phyloP scores from a whole-genome alignment of 257 asterid genomes.

The Solanum bulbocastanum region DNA sequence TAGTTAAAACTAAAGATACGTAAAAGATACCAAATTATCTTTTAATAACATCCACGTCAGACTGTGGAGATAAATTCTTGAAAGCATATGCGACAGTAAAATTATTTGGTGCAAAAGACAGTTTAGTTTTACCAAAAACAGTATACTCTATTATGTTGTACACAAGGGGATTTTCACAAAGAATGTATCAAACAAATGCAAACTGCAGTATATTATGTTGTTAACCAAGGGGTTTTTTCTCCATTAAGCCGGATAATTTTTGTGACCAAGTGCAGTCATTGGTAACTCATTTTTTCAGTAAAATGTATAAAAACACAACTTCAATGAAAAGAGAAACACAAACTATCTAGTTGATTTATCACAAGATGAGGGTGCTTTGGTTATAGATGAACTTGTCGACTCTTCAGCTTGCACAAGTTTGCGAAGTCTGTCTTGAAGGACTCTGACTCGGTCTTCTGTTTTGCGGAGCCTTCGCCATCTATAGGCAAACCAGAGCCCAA shows the following conservation, averaged over 20 bases:
- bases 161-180: not conserved
- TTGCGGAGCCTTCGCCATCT: constrained; percentile 69
- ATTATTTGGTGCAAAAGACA: not conserved
- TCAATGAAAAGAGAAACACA: not conserved
- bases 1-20: not conserved
- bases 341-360: constrained; percentile 19
- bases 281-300: not conserved
- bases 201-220: not conserved
- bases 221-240: not conserved
- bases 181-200: not conserved
- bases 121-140: not conserved
- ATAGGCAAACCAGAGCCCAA: constrained; percentile 69
- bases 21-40: not conserved
- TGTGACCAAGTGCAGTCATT: not conserved
- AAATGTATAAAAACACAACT: not conserved
- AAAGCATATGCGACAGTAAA: not conserved
- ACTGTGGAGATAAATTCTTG: not conserved
- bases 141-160: not conserved
- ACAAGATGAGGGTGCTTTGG: constrained; percentile 12
- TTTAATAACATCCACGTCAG: not conserved
- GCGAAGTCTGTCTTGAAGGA: constrained; percentile 59
- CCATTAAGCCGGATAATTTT: not conserved
- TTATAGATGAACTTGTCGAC: constrained; percentile 14
- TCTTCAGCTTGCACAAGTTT: constrained; percentile 42
- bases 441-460: constrained; percentile 67